Evolutionary conservation across 371 early-diverging fungal species (phyloP), one percentile per base, ranked within the genome.

Genomic region (Rhizomucor pusillus): DNA sequence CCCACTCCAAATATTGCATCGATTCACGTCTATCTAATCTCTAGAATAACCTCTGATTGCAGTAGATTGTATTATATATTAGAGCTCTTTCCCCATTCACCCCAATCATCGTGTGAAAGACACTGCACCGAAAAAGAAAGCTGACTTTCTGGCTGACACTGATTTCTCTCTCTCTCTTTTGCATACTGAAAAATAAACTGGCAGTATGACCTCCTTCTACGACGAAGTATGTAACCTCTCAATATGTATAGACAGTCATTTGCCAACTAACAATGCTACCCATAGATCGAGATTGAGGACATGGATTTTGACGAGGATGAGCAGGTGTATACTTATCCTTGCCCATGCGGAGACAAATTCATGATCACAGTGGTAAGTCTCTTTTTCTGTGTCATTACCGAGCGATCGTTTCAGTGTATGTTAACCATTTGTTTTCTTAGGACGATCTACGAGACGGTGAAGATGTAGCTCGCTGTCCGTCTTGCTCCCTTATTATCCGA

Each of bases 331-430:
- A 85, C 84, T 43, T 99, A 97, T 75, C 99, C 99, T 39, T 99
- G 99, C 69, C 99, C 99, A n/a, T 99, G 99, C 75, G 99, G 99
- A n/a, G 99, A 99, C 81, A 83, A 85, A 37, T 99, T 99, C 70
- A 85, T 90, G 60, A 98, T 99, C 59, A 85, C 89, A 14, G 56
- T 82, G 58, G 90, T 88, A 74, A 35, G 51, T 24, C 13, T 16
- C 3, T n/a, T 47, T 43, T 49, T 16, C 45, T 25, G 10, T 29
- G 29, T 29, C 29, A 29, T 29, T 29, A 29, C 29, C 7, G 5
- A 29, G 29, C 3, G 29, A 5, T 33, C 12, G 35, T 12, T 6
- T 35, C n/a, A 7, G 10, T 25, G 29, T 47, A 35, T 24, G 29
- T 9, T 44, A 34, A 41, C 11, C 2, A 22, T 34, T 14, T 57